Evolutionary conservation across 1,139 yeast species (phyloP).

Genomic region (Candida tetrigidarum): DNA sequence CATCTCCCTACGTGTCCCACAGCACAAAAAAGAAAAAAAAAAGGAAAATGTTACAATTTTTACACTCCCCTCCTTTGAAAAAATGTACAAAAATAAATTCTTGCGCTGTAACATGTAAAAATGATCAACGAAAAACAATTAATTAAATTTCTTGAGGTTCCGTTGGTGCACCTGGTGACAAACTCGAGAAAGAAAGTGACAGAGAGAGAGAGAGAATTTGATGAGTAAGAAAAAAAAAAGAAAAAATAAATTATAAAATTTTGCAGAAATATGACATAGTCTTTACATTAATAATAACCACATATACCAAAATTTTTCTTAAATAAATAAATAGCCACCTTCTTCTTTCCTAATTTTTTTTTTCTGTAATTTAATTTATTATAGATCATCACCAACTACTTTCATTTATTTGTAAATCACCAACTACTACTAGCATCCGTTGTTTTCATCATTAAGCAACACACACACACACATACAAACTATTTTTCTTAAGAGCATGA

Average conservation of each 20-base stretch:
- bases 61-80: conserved; percentile 1
- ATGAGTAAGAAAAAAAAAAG: not conserved
- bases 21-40: not conserved
- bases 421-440: not conserved
- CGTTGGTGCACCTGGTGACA: conserved; percentile 4
- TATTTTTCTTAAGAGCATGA: not conserved
- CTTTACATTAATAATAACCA: not conserved
- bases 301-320: no score
- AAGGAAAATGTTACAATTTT: not conserved
- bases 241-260: not conserved
- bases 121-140: no score
- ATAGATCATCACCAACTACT: not conserved
- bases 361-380: not conserved
- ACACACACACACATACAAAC: not conserved
- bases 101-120: conserved; percentile 1
- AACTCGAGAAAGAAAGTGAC: not conserved
- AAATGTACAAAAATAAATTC: no score
- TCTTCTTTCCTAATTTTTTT: not conserved
- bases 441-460: not conserved
- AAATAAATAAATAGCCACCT: not conserved
- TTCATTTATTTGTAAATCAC: not conserved
- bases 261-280: not conserved
- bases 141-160: no score
- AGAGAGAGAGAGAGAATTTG: not conserved
- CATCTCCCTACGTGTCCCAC: not conserved